Evolutionary conservation across 352 stramenopile genomes (phyloP), one percentile per base, ranked within the genome.

Genomic region (Phytophthora cajani): DNA sequence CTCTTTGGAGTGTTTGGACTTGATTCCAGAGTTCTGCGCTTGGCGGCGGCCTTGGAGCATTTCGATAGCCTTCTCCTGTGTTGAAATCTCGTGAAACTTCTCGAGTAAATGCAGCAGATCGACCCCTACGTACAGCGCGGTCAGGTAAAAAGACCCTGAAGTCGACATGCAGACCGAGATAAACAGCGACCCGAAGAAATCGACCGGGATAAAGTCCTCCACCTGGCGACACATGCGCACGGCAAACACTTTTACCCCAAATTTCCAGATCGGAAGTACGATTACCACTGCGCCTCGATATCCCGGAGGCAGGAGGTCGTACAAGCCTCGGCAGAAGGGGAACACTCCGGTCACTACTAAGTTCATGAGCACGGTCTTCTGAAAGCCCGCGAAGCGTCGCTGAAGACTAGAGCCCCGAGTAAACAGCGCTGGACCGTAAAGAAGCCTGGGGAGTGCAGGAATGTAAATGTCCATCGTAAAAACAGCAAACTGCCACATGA

Each of bases 121-220:
- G 12, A 40, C 10, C 6, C 16, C 36, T 8, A 71, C 50, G 19
- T 65, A 44, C 10, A 65, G 8, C 11, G 19, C 50, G 9, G 64
- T 56, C 19, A 61, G 47, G 49, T 32, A 21, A 16, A 58, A 44
- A 1, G 62, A 67, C 17, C 46, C 38, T 1, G 67, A 32, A 9
- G 40, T 71, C 1, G 49, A 61, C 49, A 75, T 64, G 36, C 67
- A 74, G 2, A 74, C 62, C 5, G 50, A 71, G 5, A 62, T 46
- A 23, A 71, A 74, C 1, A 74, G 67, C 19, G 62, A 32, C n/a
- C 64, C 49, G 12, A 64, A 71, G 14, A 71, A 56, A 19, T 74
- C 67, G 1, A 67, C 49, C 0, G 64, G 64, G 3, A 65, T 50
- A n/a, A 61, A 71, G 25, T 71, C 64, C 46, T 71, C 56, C n/a